A percentile compares a stretch with the other conserved stretches of the same genome.
Conservation (phyloP, 1,284 basidiomycete genomes). For the Ceratobasidium papillatum region DNA sequence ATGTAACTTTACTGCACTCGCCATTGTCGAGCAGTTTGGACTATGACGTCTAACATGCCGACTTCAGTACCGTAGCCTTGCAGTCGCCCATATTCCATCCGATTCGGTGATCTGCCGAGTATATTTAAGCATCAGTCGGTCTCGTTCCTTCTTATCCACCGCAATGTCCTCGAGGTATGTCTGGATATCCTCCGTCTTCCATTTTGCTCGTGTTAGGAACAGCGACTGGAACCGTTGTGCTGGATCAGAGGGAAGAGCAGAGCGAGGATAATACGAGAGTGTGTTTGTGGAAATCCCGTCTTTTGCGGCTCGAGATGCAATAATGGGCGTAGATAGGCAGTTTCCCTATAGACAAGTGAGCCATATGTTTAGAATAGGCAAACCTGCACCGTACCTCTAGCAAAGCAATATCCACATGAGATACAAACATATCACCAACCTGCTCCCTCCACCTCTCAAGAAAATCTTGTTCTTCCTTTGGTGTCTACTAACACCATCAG, state of each 20-base stretch:
- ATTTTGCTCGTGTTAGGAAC: constrained; percentile 62
- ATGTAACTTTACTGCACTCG: neutral
- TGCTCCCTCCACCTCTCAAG: constrained; percentile 70
- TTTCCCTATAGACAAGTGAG: constrained; percentile 64
- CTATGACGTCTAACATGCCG: neutral
- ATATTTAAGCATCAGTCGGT: constrained; percentile 86
- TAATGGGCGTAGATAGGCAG: constrained; percentile 57
- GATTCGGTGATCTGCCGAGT: constrained; percentile 77
- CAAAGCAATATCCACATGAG: constrained; percentile 64
- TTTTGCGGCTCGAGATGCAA: constrained; percentile 21
- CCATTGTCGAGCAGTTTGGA: neutral
- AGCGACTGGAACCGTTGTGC: constrained; percentile 82
- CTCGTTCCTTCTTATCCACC: constrained; percentile 82
- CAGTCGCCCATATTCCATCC: constrained; percentile 73
- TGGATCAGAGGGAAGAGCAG: constrained; percentile 75
- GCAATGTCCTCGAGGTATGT: constrained; percentile 84
- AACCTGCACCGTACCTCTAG: constrained; percentile 64
- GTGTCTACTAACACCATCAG: constrained; percentile 59
- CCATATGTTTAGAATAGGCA: neutral
- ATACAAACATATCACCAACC: constrained; percentile 78
- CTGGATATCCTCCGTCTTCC: constrained; percentile 80
- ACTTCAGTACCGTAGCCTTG: constrained; percentile 56
- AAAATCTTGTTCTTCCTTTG: constrained; percentile 65
- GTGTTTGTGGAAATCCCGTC: constrained; percentile 45
- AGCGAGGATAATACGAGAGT: constrained; percentile 76